Conservation (phyloP, 2,329 filamentous ascomycete genomes). For the Pseudocercospora pini-densiflorae region DNA sequence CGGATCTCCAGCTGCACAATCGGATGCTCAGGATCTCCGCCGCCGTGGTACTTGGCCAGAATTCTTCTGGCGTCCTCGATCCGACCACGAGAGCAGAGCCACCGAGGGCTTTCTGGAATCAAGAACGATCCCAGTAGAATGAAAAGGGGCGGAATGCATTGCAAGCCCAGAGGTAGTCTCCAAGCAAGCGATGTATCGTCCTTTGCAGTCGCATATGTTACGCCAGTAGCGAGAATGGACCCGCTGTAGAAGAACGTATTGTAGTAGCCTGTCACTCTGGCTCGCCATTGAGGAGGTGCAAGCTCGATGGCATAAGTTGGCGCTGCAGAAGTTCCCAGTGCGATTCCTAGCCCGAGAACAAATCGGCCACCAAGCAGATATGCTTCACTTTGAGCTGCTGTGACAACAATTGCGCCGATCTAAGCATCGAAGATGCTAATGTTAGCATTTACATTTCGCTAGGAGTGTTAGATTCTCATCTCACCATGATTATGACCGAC, state of each 20-base stretch:
- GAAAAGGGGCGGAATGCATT: constrained; percentile 26
- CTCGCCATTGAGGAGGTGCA: constrained; percentile 24
- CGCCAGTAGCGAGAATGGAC: constrained; percentile 27
- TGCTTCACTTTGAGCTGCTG: constrained; percentile 13
- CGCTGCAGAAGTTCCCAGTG: constrained; percentile 22
- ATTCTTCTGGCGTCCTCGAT: constrained; percentile 23
- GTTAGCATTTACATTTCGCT: no score
- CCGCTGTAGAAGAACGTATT: constrained; percentile 19
- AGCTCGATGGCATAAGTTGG: constrained; percentile 24
- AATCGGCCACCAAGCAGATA: constrained; percentile 23
- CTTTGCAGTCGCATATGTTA: constrained; percentile 30
- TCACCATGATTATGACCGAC: constrained; percentile 16
- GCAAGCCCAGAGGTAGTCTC: constrained; percentile 30
- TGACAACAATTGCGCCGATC: constrained; percentile 15
- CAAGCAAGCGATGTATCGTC: constrained; percentile 24
- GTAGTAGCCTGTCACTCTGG: constrained; percentile 23
- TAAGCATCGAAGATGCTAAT: neutral
- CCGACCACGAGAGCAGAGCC: constrained; percentile 23
- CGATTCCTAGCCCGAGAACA: constrained; percentile 26
- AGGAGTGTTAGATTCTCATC: neutral
- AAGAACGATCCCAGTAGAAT: constrained; percentile 19
- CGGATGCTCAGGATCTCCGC: constrained; percentile 18
- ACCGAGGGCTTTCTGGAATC: constrained; percentile 23
- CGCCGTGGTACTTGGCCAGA: constrained; percentile 22
- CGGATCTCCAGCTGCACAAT: constrained; percentile 18